Evolutionary conservation across 2,329 filamentous ascomycete species (phyloP), one percentile per base, ranked within the genome.

Genomic region (Botrytis hyacinthi): DNA sequence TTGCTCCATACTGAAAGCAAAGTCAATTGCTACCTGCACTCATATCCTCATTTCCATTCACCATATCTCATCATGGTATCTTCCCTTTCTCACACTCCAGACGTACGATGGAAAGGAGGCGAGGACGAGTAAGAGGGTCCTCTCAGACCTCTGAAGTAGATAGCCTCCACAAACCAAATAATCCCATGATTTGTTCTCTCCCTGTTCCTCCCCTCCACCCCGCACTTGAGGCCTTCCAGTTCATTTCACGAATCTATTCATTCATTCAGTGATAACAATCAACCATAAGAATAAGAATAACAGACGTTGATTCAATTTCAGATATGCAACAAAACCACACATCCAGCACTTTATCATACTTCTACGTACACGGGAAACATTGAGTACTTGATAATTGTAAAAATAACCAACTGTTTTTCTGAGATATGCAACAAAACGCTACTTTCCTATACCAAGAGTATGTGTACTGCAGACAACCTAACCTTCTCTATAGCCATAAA

Each of bases 81-180:
- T 18, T 18, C 3, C 10, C 4, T 29, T 44, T 44, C 40, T 42
- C 61, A n/a, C 61, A 42, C 16, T 37, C 14, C 29, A 2, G 4
- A 29, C 29, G 2, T 7, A 3, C 40, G 10, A 40, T 0, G 4
- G n/a, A 40, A n/a, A 6, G 26, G 5, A 4, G 3, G 7, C 4
- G 26, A 40, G 35, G 37, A 1, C 1, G 22, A 26, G 4, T 37
- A 37, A 2, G 7, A 61, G 12, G 22, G 1, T 16, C n/a, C 10
- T 61, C 26, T 40, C 60, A 18, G 18, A 20, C 26, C 6, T 10
- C 37, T 9, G 4, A 1, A 40, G 3, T 62, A 18, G 5, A 62
- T 42, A 16, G 22, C 22, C 35, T 26, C 22, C 12, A 61, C 4
- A 18, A 26, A n/a, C n/a, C 51, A 57, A 29, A 29, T 29, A 18